These are phyloP conservation scores for Iris macrosiphon DNA, from an alignment of 106 monocot genomes.

Conservation along the genomic window DNA sequence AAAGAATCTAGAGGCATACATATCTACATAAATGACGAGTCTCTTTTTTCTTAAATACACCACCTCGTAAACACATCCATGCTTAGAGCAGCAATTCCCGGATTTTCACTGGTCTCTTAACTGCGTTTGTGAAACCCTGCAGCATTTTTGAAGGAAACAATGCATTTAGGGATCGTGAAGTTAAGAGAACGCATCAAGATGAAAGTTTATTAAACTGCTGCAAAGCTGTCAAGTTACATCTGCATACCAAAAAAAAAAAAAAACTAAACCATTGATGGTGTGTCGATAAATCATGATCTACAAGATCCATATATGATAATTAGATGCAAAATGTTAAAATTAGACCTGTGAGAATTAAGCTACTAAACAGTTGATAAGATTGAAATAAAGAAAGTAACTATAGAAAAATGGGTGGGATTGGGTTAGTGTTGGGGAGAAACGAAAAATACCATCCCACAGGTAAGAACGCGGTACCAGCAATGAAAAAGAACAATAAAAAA, in stretches of 20 bases:
- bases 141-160: background rate
- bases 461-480: no score
- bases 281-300: background rate
- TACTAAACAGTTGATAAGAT: no score
- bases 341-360: no score
- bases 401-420: no score
- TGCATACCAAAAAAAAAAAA: no score
- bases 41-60: background rate
- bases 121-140: slow-evolving; percentile 93
- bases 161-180: background rate
- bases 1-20: background rate
- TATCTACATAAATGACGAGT: background rate
- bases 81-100: slow-evolving; percentile 57
- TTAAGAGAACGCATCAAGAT: no score
- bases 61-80: background rate
- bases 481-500: no score
- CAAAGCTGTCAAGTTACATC: no score
- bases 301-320: background rate
- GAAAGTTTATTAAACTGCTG: background rate
- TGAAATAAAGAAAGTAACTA: no score
- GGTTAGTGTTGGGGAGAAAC: no score
- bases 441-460: no score
- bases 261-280: background rate
- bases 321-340: no score
- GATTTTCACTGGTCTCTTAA: slow-evolving; percentile 75